A percentile compares a stretch with the other conserved stretches of the same genome.
Evolutionary conservation across 768 basidiomycete species (phyloP).

Genomic region (Mycena alexandri): DNA sequence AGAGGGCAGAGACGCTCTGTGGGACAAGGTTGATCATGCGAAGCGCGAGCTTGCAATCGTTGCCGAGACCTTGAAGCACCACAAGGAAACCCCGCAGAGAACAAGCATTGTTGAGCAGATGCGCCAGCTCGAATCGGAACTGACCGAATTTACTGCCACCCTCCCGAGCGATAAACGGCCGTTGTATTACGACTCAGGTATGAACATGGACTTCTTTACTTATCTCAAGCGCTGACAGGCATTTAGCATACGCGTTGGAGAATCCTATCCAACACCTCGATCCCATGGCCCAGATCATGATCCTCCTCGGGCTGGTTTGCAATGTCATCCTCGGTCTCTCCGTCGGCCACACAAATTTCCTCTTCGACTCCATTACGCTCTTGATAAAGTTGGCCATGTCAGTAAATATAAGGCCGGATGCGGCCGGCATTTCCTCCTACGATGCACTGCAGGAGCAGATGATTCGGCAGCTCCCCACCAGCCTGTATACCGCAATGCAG

Average conservation of each 20-base stretch:
- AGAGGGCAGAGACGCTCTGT: not conserved
- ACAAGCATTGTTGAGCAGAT: not conserved
- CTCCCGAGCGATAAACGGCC: too few relatives aligned
- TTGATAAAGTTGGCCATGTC: constrained; percentile 26
- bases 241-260: too few relatives aligned
- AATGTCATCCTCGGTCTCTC: constrained; percentile 24
- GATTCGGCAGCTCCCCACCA: too few relatives aligned
- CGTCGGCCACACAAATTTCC: constrained; percentile 7
- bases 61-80: constrained; percentile 8
- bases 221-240: too few relatives aligned
- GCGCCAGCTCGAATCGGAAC: not conserved
- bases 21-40: constrained; percentile 12
- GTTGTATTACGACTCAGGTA: too few relatives aligned
- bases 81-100: constrained; percentile 7
- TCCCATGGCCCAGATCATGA: constrained; percentile 17
- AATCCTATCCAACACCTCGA: too few relatives aligned
- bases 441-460: too few relatives aligned
- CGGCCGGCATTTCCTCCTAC: too few relatives aligned
- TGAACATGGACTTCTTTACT: too few relatives aligned
- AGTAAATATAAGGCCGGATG: not conserved
- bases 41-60: not conserved
- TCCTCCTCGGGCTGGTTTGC: constrained; percentile 27
- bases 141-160: too few relatives aligned
- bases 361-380: constrained; percentile 12
- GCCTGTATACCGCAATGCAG: too few relatives aligned